Conservation (phyloP, 2,329 filamentous ascomycete species). For the Aspergillus tanneri region DNA sequence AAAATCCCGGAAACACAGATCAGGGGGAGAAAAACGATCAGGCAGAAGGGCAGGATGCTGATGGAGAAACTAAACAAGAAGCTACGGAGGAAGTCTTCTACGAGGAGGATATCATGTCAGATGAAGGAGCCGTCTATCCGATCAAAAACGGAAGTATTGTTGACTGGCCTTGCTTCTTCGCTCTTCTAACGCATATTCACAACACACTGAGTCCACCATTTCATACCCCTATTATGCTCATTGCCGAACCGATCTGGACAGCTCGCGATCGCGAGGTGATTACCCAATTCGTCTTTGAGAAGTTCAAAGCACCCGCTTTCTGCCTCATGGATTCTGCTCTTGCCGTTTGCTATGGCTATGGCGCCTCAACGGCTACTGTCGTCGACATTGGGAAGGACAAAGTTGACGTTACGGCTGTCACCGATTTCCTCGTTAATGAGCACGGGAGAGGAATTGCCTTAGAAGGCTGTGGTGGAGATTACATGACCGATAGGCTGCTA, state of each 20-base stretch:
- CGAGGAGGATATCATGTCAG: conserved; percentile 84
- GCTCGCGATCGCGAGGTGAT: conserved; percentile 82
- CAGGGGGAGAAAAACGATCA: conserved; percentile 33
- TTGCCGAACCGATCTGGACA: conserved; percentile 88
- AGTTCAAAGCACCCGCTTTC: conserved; percentile 90
- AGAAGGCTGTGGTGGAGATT: conserved; percentile 75
- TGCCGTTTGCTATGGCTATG: conserved; percentile 78
- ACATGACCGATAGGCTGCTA: conserved; percentile 73
- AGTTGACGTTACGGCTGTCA: conserved; percentile 86
- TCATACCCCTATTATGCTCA: conserved; percentile 89
- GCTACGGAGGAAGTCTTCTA: conserved; percentile 59
- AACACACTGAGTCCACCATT: conserved; percentile 84
- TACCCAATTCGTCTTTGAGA: conserved; percentile 94
- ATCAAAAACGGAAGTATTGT: conserved; percentile 77
- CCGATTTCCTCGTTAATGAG: conserved; percentile 75
- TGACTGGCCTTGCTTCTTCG: conserved; percentile 90
- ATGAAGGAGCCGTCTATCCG: conserved; percentile 87
- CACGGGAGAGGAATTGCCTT: conserved; percentile 62
- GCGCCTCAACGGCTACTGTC: conserved; percentile 75
- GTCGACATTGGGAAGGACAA: conserved; percentile 91
- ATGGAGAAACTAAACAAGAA: conserved; percentile 33
- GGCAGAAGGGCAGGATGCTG: conserved; percentile 18
- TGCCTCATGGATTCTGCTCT: conserved; percentile 86
- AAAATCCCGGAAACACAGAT: conserved; percentile 26
- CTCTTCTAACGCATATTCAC: conserved; percentile 89